Conservation (phyloP, 805 yeast genomes). For the Komagataella ulmi region DNA sequence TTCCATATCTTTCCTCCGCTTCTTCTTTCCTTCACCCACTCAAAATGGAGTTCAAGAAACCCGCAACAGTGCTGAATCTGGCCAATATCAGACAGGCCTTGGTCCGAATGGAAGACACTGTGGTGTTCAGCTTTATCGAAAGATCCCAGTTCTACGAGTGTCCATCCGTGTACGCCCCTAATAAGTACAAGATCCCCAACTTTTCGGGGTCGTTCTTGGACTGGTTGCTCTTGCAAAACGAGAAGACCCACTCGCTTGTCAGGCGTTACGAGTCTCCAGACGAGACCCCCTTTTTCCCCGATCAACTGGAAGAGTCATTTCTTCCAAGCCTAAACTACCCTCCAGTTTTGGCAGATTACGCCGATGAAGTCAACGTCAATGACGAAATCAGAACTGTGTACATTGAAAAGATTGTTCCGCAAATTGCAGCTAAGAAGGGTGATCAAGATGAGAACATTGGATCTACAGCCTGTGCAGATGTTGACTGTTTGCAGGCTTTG, state of each 20-base stretch:
- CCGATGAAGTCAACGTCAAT: constrained; percentile 68
- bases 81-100: constrained; percentile 74
- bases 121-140: constrained; percentile 84
- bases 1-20: not conserved
- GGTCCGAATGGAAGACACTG: constrained; percentile 92
- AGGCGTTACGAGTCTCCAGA: constrained; percentile 93
- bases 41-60: constrained; percentile 71
- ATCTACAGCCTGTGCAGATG: constrained; percentile 73
- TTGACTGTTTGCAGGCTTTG: constrained; percentile 76
- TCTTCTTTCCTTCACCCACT: not conserved
- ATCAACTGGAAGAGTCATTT: constrained; percentile 45
- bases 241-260: constrained; percentile 62
- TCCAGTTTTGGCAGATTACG: constrained; percentile 57
- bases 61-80: constrained; percentile 70
- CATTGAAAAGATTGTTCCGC: constrained; percentile 62
- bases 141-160: constrained; percentile 77
- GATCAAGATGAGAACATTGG: constrained; percentile 84
- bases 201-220: constrained; percentile 74
- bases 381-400: constrained; percentile 53
- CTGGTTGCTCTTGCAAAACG: constrained; percentile 70
- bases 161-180: constrained; percentile 55
- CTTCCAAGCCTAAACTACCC: constrained; percentile 77
- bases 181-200: constrained; percentile 45
- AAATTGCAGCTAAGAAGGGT: constrained; percentile 48
- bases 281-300: constrained; percentile 81